Evolutionary conservation across 1,139 yeast species (phyloP).

Genomic region (Yamadazyma jaroonii): DNA sequence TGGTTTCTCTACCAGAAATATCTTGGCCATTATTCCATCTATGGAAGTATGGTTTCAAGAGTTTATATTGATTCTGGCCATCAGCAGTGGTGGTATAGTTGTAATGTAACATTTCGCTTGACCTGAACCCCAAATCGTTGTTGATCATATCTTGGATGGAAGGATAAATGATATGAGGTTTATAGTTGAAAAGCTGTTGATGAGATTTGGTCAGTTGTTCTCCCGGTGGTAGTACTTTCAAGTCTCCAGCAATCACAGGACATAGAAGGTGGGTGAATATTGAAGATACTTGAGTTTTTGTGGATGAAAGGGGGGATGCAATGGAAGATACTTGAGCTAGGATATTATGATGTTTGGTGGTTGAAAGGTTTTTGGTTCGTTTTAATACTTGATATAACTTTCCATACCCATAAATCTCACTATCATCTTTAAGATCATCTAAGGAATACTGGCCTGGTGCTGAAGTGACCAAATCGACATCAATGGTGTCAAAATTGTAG

Average conservation of each 20-base stretch:
- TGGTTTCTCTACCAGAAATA: conserved; percentile 30
- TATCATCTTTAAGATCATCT: conserved; percentile 8
- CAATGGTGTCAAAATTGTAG: conserved; percentile 45
- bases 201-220: conserved; percentile 14
- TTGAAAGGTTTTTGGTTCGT: conserved; percentile 30
- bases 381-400: conserved; percentile 43
- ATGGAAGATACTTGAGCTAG: conserved; percentile 61
- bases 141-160: conserved; percentile 45
- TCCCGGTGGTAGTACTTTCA: conserved; percentile 30
- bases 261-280: conserved; percentile 55
- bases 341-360: conserved; percentile 9
- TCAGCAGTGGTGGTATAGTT: conserved; percentile 25
- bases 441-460: conserved; percentile 43
- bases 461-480: conserved; percentile 58
- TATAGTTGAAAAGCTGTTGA: conserved; percentile 30
- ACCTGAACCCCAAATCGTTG: conserved; percentile 42
- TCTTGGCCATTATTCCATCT: conserved; percentile 24
- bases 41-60: conserved; percentile 32
- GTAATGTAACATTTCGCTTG: conserved; percentile 59
- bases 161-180: conserved; percentile 55
- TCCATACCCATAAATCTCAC: conserved; percentile 48
- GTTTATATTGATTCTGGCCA: conserved; percentile 24
- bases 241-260: conserved; percentile 31
- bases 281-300: conserved; percentile 34
- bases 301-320: conserved; percentile 48